These are phyloP conservation scores for Salvia rosmarinus DNA, from an alignment of 257 asterid genomes.

Conservation along the genomic window DNA sequence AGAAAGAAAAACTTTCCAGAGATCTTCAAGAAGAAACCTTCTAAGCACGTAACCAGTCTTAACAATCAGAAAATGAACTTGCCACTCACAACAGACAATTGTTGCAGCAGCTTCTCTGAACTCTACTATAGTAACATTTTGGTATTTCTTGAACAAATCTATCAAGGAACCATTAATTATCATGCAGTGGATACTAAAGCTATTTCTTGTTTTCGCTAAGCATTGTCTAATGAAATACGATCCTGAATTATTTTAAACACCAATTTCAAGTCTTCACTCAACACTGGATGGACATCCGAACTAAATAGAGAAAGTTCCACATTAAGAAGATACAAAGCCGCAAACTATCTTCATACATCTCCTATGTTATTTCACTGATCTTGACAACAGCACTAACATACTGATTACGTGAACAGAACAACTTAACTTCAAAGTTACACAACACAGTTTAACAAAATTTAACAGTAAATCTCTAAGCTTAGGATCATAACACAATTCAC, in stretches of 20 bases:
- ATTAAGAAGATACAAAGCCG: not conserved
- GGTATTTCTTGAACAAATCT: not conserved
- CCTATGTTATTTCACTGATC: not conserved
- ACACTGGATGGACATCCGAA: conserved; percentile 4
- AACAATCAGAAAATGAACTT: conserved; percentile 14
- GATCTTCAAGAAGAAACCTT: conserved; percentile 16
- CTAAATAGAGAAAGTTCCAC: conserved; percentile 15
- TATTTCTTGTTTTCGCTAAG: not conserved
- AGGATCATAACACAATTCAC: conserved; percentile 4
- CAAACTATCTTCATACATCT: conserved; percentile 15
- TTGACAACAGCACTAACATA: not conserved
- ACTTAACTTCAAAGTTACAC: not conserved
- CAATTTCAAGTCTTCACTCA: conserved; percentile 22
- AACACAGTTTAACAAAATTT: not conserved
- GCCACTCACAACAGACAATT: not conserved
- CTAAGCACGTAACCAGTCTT: not conserved
- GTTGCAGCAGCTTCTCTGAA: not conserved
- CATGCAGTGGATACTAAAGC: conserved; percentile 5
- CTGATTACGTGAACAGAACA: not conserved
- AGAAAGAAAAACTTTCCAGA: conserved; percentile 13
- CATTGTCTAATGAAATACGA: conserved; percentile 5
- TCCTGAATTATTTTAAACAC: not conserved
- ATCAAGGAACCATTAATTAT: conserved; percentile 7
- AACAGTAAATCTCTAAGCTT: not conserved
- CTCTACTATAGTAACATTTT: conserved; percentile 17